Base-by-base conservation (phyloP, 495 filamentous ascomycete genomes). In the Massariosphaeria phaeospora region DNA sequence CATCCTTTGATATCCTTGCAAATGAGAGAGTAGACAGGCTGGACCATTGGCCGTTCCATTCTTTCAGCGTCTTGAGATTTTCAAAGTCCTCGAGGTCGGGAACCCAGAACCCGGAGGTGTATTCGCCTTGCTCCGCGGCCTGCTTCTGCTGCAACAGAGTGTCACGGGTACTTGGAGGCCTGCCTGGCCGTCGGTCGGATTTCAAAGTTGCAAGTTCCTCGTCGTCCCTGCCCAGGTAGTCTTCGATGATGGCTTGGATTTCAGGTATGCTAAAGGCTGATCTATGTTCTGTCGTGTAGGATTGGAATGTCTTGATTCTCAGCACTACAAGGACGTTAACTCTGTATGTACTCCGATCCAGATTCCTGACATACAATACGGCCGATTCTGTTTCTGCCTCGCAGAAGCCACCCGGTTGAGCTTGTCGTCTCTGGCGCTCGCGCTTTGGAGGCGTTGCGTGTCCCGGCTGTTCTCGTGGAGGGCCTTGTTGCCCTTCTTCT, bases 391-490 rank as follows among this genome's bases (percentile, higher is more conserved):
- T 66, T 84, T 89, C 57, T 76, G 73, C 58, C 83, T 74, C 25
- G 80, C 74, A 3, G 77, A 67, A 24, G 78, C 75, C 48, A 89
- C 70, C 67, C 79, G 81, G 58, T 79, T 79, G 13, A 95, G 70
- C 66, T 84, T 88, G 57, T 91, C 86, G 58, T 90, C 85, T 65
- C 90, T 76, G 35, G 80, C 76, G 51, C 77, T 76, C 13, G 89
- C 90, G 27, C 81, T 76, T 63, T 87, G 85, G 50, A 96, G 70
- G 38, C 83, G 79, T 59, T 82, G 81, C 8, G 82, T 82, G 70
- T 94, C 86, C 54, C 89, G 77, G 64, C 87, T 93, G 67, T 87
- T 86, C 64, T 88, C 83, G 66, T 96, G 89, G 12, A 96, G 75
- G 12, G 82, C 76, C 20, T 79, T 78, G 43, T 84, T 74, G 13